phyloP scores from a whole-genome alignment of 257 asterid genomes.

The Paraleonurus japonicus region DNA sequence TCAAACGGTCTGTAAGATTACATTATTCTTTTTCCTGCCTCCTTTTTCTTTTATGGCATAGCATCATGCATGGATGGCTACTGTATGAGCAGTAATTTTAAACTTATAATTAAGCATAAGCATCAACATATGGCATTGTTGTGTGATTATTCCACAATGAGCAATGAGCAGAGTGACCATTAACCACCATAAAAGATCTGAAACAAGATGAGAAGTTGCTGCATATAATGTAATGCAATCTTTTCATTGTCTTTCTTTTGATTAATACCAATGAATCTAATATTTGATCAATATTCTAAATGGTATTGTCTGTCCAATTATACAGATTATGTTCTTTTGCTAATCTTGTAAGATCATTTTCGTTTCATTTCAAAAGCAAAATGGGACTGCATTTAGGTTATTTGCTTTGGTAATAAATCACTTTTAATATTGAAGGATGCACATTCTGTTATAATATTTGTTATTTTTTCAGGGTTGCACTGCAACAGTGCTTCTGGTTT shows the following conservation, averaged over 20 bases:
- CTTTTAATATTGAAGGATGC: slow-evolving; percentile 19
- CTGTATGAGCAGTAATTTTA: not conserved
- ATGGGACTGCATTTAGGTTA: not conserved
- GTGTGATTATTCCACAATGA: not conserved
- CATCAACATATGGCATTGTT: not conserved
- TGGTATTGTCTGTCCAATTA: slow-evolving; percentile 1
- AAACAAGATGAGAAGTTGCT: slow-evolving; percentile 2
- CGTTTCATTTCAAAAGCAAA: slow-evolving; percentile 1
- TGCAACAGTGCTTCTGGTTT: slow-evolving; percentile 89
- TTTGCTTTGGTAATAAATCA: slow-evolving; percentile 13
- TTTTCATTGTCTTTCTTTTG: slow-evolving; percentile 2
- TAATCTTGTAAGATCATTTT: not conserved
- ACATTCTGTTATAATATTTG: slow-evolving; percentile 26
- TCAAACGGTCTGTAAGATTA: not conserved
- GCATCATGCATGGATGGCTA: not conserved
- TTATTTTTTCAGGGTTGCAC: slow-evolving; percentile 87
- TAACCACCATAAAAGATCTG: not conserved
- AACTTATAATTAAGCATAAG: not conserved
- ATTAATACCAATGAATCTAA: slow-evolving; percentile 1
- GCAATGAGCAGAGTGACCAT: not conserved
- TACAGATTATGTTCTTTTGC: slow-evolving; percentile 7
- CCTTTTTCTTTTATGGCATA: not conserved
- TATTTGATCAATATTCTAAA: not conserved
- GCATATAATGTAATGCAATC: not conserved
- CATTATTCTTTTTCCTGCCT: not conserved